Percentiles rank a stretch among this genome's conserved stretches.
These are phyloP conservation scores for Gilbertella persicaria DNA, from an alignment of 371 early-diverging fungal genomes.

Conservation along the genomic window DNA sequence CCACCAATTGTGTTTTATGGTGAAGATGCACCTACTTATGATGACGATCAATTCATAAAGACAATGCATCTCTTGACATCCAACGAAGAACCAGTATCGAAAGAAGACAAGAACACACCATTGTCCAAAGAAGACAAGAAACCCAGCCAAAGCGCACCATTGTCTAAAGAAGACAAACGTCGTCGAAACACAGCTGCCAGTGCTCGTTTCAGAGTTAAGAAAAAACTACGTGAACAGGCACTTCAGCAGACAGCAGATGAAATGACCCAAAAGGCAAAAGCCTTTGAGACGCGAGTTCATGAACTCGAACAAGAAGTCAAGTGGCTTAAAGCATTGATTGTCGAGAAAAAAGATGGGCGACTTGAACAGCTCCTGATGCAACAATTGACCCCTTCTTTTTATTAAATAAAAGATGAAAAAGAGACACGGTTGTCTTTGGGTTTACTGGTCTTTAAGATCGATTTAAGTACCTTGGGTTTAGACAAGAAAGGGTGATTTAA, in stretches of 20 bases:
- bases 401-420: too few species aligned
- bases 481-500: conserved; percentile 89
- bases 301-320: conserved; percentile 90
- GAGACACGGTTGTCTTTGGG: not conserved
- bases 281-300: conserved; percentile 69
- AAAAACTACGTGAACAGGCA: conserved; percentile 85
- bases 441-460: conserved; percentile 38
- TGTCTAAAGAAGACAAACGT: conserved; percentile 83
- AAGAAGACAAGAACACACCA: not conserved
- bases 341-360: conserved; percentile 69
- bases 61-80: conserved; percentile 19
- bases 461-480: too few species aligned
- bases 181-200: conserved; percentile 94
- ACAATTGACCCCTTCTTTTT: not conserved
- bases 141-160: not conserved
- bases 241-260: conserved; percentile 83
- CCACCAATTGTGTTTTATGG: conserved; percentile 25
- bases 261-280: conserved; percentile 77
- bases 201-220: conserved; percentile 95
- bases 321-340: conserved; percentile 85
- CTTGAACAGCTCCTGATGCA: conserved; percentile 29
- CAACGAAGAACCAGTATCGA: not conserved
- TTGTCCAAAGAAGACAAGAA: conserved; percentile 1
- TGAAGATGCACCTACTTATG: conserved; percentile 12
- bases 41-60: conserved; percentile 26